These are phyloP conservation scores for Opeltia flavorubescens DNA, from an alignment of 495 filamentous ascomycete species.

Conservation along the genomic window DNA sequence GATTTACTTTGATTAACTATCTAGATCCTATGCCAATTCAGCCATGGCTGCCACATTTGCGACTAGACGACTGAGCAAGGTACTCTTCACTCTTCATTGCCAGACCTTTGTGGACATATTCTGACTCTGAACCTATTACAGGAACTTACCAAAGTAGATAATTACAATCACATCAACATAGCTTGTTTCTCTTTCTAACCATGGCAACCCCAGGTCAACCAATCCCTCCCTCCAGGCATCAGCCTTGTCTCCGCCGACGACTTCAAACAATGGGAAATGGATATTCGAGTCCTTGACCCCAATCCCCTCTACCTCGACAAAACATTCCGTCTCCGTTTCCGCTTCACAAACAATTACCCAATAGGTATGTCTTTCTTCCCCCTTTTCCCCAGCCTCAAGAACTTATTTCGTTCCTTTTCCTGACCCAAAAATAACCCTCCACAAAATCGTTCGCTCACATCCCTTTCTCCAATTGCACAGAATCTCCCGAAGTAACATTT, in stretches of 20 bases:
- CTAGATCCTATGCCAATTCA: background rate
- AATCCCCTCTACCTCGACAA: conserved; percentile 82
- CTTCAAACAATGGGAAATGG: conserved; percentile 82
- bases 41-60: conserved; percentile 20
- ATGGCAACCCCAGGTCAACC: conserved; percentile 25
- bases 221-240: conserved; percentile 54
- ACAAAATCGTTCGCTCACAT: background rate
- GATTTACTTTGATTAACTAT: background rate
- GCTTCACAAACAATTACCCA: conserved; percentile 70
- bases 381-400: background rate
- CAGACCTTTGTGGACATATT: background rate
- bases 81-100: conserved; percentile 8
- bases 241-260: conserved; percentile 64
- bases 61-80: conserved; percentile 34
- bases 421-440: background rate
- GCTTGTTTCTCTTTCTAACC: background rate
- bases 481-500: conserved; percentile 90
- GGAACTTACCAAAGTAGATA: conserved; percentile 30
- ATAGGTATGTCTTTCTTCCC: conserved; percentile 49
- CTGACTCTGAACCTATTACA: conserved; percentile 3
- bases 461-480: conserved; percentile 24
- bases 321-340: conserved; percentile 74
- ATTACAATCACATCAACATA: background rate
- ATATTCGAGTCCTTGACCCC: conserved; percentile 77
- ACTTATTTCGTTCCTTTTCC: background rate